Evolutionary conservation across 2,329 filamentous ascomycete species (phyloP).

Genomic region (Ilyonectria sp.): DNA sequence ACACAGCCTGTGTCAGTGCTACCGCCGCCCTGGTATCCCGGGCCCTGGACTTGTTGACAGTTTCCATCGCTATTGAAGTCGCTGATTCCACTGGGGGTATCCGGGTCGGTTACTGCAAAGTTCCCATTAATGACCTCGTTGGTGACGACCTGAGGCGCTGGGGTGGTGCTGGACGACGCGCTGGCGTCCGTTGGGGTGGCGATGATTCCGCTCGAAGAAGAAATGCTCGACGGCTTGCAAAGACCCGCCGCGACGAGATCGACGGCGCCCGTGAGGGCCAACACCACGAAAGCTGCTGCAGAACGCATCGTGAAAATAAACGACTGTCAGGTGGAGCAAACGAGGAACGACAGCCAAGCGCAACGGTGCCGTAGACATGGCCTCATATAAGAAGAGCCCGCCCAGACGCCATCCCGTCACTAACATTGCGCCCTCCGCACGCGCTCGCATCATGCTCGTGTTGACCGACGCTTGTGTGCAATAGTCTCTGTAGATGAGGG

Average conservation of each 20-base stretch:
- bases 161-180: slow-evolving; percentile 25
- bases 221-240: slow-evolving; percentile 28
- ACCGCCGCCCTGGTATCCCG: slow-evolving; percentile 32
- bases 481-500: too few species aligned
- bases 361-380: neutral
- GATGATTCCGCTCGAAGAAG: neutral
- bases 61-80: slow-evolving; percentile 36
- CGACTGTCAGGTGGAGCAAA: too few species aligned
- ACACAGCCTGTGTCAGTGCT: slow-evolving; percentile 39
- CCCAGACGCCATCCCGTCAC: neutral
- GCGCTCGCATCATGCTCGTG: too few species aligned
- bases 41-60: slow-evolving; percentile 36
- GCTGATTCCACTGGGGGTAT: slow-evolving; percentile 37
- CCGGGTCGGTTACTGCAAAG: slow-evolving; percentile 39
- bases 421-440: neutral
- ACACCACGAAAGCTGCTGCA: slow-evolving; percentile 21
- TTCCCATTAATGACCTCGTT: slow-evolving; percentile 39
- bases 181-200: neutral
- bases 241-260: slow-evolving; percentile 26
- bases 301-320: slow-evolving; percentile 35
- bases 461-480: too few species aligned
- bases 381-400: neutral
- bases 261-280: slow-evolving; percentile 20
- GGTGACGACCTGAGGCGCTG: slow-evolving; percentile 16
- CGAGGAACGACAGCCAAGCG: neutral